phyloP scores from a whole-genome alignment of 768 basidiomycete genomes.

The Suillus americanus region DNA sequence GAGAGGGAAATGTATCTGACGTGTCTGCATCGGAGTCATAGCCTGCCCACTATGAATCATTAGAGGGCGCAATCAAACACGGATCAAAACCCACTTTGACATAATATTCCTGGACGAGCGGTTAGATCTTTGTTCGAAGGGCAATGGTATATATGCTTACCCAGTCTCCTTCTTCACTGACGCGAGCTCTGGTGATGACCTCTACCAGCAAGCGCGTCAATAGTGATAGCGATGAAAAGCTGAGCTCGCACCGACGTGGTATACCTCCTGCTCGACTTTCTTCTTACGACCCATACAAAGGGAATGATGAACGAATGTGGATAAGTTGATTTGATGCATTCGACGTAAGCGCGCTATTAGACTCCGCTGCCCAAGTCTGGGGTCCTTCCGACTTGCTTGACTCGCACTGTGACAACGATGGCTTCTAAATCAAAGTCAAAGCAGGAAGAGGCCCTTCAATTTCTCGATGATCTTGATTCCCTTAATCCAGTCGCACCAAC shows the following conservation, averaged over 20 bases:
- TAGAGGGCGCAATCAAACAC: slow-evolving; percentile 5
- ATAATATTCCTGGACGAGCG: slow-evolving; percentile 51
- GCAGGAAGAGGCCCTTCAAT: slow-evolving; percentile 85
- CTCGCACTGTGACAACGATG: slow-evolving; percentile 26
- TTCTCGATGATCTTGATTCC: slow-evolving; percentile 93
- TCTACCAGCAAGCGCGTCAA: slow-evolving; percentile 36
- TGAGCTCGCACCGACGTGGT: slow-evolving; percentile 44
- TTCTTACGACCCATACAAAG: slow-evolving; percentile 26
- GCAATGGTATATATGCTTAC: slow-evolving; percentile 33
- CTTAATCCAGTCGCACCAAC: slow-evolving; percentile 47
- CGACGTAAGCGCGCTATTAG: slow-evolving; percentile 1
- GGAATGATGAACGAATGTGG: neutral
- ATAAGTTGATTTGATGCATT: neutral
- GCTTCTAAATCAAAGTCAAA: slow-evolving; percentile 65
- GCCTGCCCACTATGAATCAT: slow-evolving; percentile 57
- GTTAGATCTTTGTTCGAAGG: slow-evolving; percentile 1
- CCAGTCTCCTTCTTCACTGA: slow-evolving; percentile 50
- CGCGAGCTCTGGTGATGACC: slow-evolving; percentile 60
- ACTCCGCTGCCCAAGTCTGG: neutral
- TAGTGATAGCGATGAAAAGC: neutral
- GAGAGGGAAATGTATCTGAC: slow-evolving; percentile 32
- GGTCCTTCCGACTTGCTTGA: neutral
- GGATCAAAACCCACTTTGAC: slow-evolving; percentile 53
- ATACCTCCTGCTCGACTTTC: slow-evolving; percentile 36
- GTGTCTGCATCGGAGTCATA: slow-evolving; percentile 58